Base-by-base conservation (phyloP, 352 stramenopile species). In the Globisporangium spinosum region DNA sequence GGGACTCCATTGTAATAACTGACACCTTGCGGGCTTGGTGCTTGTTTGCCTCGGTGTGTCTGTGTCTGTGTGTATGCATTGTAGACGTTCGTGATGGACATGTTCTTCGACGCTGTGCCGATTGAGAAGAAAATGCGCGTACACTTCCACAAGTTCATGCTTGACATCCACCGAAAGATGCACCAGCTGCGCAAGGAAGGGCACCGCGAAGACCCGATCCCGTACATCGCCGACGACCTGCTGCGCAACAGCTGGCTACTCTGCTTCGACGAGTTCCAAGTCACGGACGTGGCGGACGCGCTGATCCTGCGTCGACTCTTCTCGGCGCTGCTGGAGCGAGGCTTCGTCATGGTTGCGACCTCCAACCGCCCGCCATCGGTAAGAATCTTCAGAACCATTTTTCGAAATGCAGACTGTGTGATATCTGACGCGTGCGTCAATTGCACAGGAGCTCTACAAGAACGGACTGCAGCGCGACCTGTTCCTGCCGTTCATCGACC, bases 81-180 rank as follows among this genome's bases (percentile, higher is more conserved):
- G 13, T 69, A 99, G 79, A 98, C 93, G 15, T 97, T 98, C 70
- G 79, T 99, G 6, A 99, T 99, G 96, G 95, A 99, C 79, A 85
- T 98, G 71, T 98, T 99, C 70, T 98, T 93, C 70, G 76, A 96
- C 63, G 69, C 81, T 20, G 76, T 93, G n/a, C 85, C 85, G 0
- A 73, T 93, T 1, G 54, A 87, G 55, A 69, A 73, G 32, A 98
- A 98, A 68, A 78, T 87, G 65, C 85, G 96, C 29, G 90, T 98
- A 55, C 97, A 99, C 70, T 99, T 99, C 79, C 97, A 99, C 82
- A 89, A 95, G 63, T 99, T 99, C 73, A 98, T 99, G 87, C 83
- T 98, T 34, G 89, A 98, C 53, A 91, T 99, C 35, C 97, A 99
- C 77, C 79, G 90, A 72, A 80, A 90, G 51, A 98, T 99, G 75